Percentiles rank a stretch among this genome's conserved stretches.
These are phyloP conservation scores for Phascolomyces articulosus DNA, from an alignment of 371 early-diverging fungal species.

Conservation along the genomic window DNA sequence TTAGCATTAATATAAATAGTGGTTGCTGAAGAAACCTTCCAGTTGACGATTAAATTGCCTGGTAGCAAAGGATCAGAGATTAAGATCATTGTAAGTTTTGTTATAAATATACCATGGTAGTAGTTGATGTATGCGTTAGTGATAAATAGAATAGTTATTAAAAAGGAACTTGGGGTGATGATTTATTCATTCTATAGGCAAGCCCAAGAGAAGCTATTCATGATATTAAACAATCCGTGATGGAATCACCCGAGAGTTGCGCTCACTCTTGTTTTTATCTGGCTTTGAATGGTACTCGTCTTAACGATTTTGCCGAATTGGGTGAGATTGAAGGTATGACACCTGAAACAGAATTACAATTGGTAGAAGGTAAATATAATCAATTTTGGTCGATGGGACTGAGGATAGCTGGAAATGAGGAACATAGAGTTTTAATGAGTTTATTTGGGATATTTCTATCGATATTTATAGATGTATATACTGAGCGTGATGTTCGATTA, in stretches of 20 bases:
- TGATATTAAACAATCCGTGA: constrained; percentile 87
- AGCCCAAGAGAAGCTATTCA: constrained; percentile 79
- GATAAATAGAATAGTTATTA: too few species aligned
- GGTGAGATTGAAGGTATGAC: constrained; percentile 79
- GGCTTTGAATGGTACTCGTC: constrained; percentile 65
- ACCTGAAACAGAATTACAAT: constrained; percentile 63
- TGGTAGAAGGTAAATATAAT: constrained; percentile 68
- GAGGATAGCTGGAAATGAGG: background rate
- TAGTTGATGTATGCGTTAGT: too few species aligned
- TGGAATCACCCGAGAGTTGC: constrained; percentile 85
- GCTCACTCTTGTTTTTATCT: constrained; percentile 91
- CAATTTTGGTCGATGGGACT: background rate
- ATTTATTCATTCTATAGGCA: constrained; percentile 36
- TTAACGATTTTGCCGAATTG: constrained; percentile 77
- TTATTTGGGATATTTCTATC: too few species aligned
- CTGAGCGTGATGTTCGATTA: constrained; percentile 88
- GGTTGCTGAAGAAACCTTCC: constrained; percentile 59
- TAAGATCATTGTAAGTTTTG: constrained; percentile 53
- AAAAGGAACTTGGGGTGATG: too few species aligned
- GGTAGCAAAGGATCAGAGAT: constrained; percentile 54
- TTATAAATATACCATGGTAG: background rate
- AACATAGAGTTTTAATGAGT: too few species aligned
- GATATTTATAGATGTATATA: constrained; percentile 72
- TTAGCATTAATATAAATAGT: constrained; percentile 12
- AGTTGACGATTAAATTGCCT: constrained; percentile 61